A percentile compares a stretch with the other conserved stretches of the same genome.
These are phyloP conservation scores for Suillus lakei DNA, from an alignment of 768 basidiomycete species.

Conservation along the genomic window DNA sequence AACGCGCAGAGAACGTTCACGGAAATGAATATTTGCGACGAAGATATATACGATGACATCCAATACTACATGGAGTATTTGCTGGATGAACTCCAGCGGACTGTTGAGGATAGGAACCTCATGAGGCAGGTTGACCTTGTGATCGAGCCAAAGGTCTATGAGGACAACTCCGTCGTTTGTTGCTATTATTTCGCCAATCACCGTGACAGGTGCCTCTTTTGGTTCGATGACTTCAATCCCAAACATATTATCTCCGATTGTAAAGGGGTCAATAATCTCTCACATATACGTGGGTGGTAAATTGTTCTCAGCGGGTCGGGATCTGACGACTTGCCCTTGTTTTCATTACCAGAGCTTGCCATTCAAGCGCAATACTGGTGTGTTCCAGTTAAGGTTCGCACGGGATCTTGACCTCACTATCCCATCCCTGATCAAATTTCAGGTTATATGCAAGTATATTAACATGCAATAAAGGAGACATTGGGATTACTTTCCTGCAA, in stretches of 20 bases:
- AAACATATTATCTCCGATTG: conserved; percentile 33
- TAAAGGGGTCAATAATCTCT: conserved; percentile 17
- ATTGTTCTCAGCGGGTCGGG: neutral
- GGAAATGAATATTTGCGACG: conserved; percentile 57
- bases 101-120: conserved; percentile 21
- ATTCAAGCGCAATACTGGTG: conserved; percentile 45
- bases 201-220: conserved; percentile 52
- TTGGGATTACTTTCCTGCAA: conserved; percentile 37
- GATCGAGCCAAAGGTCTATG: conserved; percentile 42
- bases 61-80: conserved; percentile 35
- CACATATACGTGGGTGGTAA: conserved; percentile 28
- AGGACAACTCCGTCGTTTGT: conserved; percentile 24
- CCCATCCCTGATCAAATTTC: neutral
- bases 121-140: conserved; percentile 45
- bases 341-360: conserved; percentile 31
- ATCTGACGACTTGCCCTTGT: neutral
- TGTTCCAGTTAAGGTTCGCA: neutral
- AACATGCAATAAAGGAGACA: conserved; percentile 34
- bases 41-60: conserved; percentile 36
- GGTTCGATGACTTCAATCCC: conserved; percentile 50
- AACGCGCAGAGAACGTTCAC: conserved; percentile 54
- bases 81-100: conserved; percentile 21
- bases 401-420: neutral
- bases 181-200: conserved; percentile 62
- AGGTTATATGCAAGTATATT: neutral